A percentile compares a stretch with the other conserved stretches of the same genome.
Evolutionary conservation across 441 rosid genomes (phyloP).

Genomic region (Croton laevigatus): DNA sequence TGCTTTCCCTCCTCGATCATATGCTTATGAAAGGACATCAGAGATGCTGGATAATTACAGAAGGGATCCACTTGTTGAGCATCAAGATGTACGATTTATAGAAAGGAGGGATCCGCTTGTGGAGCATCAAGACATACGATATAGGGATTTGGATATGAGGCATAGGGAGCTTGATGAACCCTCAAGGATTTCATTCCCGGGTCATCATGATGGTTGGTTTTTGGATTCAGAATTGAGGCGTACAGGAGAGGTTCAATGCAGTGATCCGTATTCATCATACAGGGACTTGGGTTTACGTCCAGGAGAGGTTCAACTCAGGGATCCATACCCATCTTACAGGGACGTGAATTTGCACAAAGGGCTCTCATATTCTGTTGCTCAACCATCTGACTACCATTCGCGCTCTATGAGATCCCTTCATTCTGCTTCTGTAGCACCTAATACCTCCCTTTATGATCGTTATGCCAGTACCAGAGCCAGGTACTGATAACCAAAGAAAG

Average conservation of each 20-base stretch:
- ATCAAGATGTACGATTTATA: not conserved
- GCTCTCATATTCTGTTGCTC: slow-evolving; percentile 8
- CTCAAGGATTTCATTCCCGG: not conserved
- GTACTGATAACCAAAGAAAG: not conserved
- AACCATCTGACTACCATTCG: slow-evolving; percentile 1
- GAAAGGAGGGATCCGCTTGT: not conserved
- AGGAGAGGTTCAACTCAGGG: slow-evolving; percentile 5
- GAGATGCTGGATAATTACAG: slow-evolving; percentile 11
- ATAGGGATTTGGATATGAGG: slow-evolving; percentile 14
- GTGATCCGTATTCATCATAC: not conserved
- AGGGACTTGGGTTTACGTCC: not conserved
- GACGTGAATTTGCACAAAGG: not conserved
- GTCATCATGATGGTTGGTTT: slow-evolving; percentile 4
- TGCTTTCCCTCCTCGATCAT: not conserved
- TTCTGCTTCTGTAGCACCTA: not conserved
- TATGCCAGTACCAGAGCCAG: not conserved
- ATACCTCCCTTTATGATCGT: not conserved
- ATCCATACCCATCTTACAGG: slow-evolving; percentile 5
- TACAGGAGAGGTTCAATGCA: slow-evolving; percentile 8
- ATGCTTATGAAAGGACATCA: slow-evolving; percentile 13
- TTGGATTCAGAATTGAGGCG: slow-evolving; percentile 15
- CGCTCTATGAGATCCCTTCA: not conserved
- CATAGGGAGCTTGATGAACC: not conserved
- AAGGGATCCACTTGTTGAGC: slow-evolving; percentile 18
- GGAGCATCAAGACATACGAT: slow-evolving; percentile 9